These are phyloP conservation scores for Kwoniella europaea DNA, from an alignment of 768 basidiomycete species.

Conservation along the genomic window DNA sequence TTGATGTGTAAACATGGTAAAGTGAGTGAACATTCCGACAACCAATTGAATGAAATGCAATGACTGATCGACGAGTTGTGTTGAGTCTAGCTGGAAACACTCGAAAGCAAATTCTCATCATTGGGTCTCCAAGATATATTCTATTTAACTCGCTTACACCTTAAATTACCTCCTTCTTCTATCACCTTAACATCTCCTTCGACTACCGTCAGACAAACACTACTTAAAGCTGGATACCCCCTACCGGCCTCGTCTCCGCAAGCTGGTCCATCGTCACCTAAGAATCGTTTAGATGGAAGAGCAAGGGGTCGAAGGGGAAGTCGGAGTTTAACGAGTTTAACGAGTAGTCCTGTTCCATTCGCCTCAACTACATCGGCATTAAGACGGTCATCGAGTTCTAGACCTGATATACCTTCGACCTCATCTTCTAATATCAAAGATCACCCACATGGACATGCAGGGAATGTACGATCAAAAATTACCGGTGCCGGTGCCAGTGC, in stretches of 20 bases:
- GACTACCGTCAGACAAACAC: slow-evolving; percentile 11
- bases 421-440: background rate
- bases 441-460: too few species aligned
- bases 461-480: too few species aligned
- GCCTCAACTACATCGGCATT: background rate
- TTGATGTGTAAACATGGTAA: slow-evolving; percentile 28
- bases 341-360: background rate
- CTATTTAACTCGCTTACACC: slow-evolving; percentile 32
- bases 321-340: slow-evolving; percentile 14
- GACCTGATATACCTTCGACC: background rate
- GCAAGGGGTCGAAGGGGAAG: background rate
- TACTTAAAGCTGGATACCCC: slow-evolving; percentile 33
- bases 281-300: background rate
- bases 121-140: slow-evolving; percentile 38
- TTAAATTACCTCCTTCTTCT: slow-evolving; percentile 30
- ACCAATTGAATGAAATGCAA: too few species aligned
- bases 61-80: too few species aligned
- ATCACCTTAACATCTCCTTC: slow-evolving; percentile 26
- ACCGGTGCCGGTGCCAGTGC: too few species aligned
- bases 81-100: slow-evolving; percentile 21
- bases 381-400: background rate
- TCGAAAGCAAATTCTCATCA: slow-evolving; percentile 33
- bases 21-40: slow-evolving; percentile 17
- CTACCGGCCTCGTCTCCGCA: background rate
- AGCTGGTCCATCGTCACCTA: background rate